Evolutionary conservation across 225 moss, liverwort and hornwort genomes (phyloP).

Genomic region (Thuidium tamariscinum): DNA sequence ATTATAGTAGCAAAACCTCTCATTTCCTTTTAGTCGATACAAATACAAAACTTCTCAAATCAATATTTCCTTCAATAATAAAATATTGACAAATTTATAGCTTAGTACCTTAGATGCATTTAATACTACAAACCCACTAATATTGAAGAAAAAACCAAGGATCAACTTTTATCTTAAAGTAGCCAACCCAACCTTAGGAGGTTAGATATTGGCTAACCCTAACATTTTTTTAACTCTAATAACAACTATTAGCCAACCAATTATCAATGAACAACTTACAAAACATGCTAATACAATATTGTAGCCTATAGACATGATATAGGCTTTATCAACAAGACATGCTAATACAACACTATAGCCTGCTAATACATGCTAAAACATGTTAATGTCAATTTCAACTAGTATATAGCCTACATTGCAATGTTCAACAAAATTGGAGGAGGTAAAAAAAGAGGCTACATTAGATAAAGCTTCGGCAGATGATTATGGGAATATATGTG

Average conservation of each 20-base stretch:
- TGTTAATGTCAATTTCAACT: too few species aligned
- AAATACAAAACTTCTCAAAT: not conserved
- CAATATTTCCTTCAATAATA: not conserved
- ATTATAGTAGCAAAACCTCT: too few species aligned
- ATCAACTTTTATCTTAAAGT: rapidly evolving
- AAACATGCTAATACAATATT: too few species aligned
- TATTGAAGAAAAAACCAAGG: not conserved
- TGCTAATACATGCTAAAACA: too few species aligned
- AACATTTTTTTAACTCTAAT: not conserved
- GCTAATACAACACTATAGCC: too few species aligned
- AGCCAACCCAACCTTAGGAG: not conserved
- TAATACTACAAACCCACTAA: not conserved
- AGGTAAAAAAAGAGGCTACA: too few species aligned
- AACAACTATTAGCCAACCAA: not conserved
- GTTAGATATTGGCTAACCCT: rapidly evolving
- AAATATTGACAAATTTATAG: not conserved
- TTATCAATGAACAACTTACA: not conserved
- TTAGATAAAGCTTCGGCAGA: too few species aligned
- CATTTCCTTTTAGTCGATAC: too few species aligned
- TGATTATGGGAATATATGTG: too few species aligned
- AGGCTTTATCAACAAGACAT: too few species aligned
- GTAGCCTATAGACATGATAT: too few species aligned
- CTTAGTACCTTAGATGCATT: not conserved
- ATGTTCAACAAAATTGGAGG: rapidly evolving
- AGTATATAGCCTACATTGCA: too few species aligned